Conservation (phyloP, 2,329 filamentous ascomycete genomes). For the Penicillium oxalicum region DNA sequence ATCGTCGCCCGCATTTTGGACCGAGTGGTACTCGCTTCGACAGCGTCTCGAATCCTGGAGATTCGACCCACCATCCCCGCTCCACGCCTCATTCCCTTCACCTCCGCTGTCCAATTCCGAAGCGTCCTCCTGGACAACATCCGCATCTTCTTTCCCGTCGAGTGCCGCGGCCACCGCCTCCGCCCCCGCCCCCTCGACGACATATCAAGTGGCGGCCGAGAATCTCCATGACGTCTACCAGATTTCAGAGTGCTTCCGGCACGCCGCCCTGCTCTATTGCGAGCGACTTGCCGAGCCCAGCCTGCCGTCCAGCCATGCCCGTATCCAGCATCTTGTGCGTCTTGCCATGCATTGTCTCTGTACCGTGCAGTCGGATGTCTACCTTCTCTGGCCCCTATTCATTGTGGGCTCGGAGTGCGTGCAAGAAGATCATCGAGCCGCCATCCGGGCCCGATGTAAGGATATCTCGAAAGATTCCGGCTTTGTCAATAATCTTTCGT, state of each 20-base stretch:
- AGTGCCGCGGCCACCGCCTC: constrained; percentile 1
- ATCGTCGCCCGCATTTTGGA: constrained; percentile 58
- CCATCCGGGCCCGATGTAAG: constrained; percentile 72
- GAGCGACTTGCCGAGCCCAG: constrained; percentile 77
- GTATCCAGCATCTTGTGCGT: constrained; percentile 76
- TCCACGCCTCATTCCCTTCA: constrained; percentile 14
- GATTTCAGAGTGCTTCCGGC: constrained; percentile 84
- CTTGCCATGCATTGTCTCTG: constrained; percentile 79
- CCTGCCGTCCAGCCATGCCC: constrained; percentile 64
- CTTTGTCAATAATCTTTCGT: constrained; percentile 88
- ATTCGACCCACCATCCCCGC: constrained; percentile 49
- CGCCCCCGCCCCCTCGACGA: constrained; percentile 18
- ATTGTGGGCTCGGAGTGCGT: constrained; percentile 86
- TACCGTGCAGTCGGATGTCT: constrained; percentile 76
- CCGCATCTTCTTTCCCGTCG: constrained; percentile 24
- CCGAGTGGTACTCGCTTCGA: constrained; percentile 77
- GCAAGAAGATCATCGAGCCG: constrained; percentile 68
- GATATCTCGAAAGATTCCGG: constrained; percentile 85
- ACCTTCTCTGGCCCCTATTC: constrained; percentile 88
- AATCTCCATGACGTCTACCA: constrained; percentile 71
- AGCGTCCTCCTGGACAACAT: constrained; percentile 10
- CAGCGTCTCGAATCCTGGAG: constrained; percentile 74
- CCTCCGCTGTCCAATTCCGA: constrained; percentile 16
- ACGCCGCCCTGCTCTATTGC: constrained; percentile 81
- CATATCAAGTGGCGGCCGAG: constrained; percentile 42